Evolutionary conservation across 805 yeast genomes (phyloP), one percentile per base, ranked within the genome.

Genomic region (Metschnikowia lachancei): DNA sequence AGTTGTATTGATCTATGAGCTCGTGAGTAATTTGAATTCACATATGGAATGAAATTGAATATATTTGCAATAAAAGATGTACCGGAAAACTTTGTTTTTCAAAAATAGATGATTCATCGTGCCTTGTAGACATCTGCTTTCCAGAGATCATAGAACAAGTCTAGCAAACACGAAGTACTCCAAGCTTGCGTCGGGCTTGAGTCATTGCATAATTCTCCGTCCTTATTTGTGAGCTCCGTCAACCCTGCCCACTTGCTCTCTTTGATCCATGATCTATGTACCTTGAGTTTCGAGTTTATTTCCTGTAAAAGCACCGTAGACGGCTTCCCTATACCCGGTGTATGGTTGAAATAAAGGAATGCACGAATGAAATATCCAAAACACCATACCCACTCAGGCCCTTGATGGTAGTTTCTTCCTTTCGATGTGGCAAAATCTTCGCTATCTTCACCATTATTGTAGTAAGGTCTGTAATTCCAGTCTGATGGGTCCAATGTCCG

Each of bases 381-480:
- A 48, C 82, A 78, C 97, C 97, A 92, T 29, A 87, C 86, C 99
- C 99, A 92, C 63, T 94, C 99, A 2, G 99, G 99, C 1, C 99
- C 99, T 68, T 92, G 98, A 65, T 92, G 99, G 64, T 92, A 92
- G 67, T 94, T 94, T 58, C 98, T 79, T 26, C 99, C 99, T 66
- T 90, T 89, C 2, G 97, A 76, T 0, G 97, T 90, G 0, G 95
- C 89, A 75, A 90, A 94, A 64, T 92, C 96, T 4, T 76, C 80
- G 43, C 79, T 80, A 59, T 92, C 98, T 34, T 78, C 85, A 39
- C 89, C 70, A 63, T 92, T 94, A 59, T 73, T 72, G 65, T 92
- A 92, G 67, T 87, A 80, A 1, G 99, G 99, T 52, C 95, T 77
- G 65, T 94, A 92, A 66, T 92, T 91, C 70, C 82, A 78, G 68